Evolutionary conservation across 192 early-diverging fungal species (phyloP), one percentile per base, ranked within the genome.

Genomic region (Linnemannia elongata): DNA sequence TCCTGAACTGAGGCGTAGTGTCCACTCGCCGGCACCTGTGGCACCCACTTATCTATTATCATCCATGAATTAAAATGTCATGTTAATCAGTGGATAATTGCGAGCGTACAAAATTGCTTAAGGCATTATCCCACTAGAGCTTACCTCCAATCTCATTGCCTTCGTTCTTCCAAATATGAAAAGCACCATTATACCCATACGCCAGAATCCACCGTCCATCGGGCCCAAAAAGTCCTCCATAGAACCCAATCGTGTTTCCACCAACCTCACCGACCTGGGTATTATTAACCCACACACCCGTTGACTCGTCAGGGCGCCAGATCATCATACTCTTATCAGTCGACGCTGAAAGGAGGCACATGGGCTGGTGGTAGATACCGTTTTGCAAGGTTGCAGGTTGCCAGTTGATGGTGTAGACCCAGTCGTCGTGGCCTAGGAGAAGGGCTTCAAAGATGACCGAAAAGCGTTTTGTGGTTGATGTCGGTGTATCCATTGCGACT

Each of bases 381-480:
- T 80, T 73, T 6, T 88, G 52, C 7, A 70, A 36, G 24, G 30
- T 77, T 24, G 95, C 87, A 33, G 92, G 93, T 36, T 95, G 90
- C 98, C 97, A 99, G 49, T 90, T 78, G 63, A 96, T 94, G 45
- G 93, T 93, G 87, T 96, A 94, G 30, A 99, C 96, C 97, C 97
- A 98, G 77, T 97, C 97, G 77, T 99, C 98, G 86, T 99, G 98
- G 0, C 96, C 97, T 85, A 97, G 89, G n/a, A 99, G 90, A 24
- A 99, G 91, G 7, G 97, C 94, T 86, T 99, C 97, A 79, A 98
- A 94, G 87, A 96, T 93, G 49, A 97, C 91, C 10, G 92, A 87
- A 63, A 91, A 93, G 7, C 85, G 81, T 35, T 85, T 69, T 60
- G 54, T 80, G 72, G 83, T 79, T 36, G 39, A 80, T 49, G 70